Percentiles rank a stretch among this genome's conserved stretches.
Evolutionary conservation across 495 filamentous ascomycete species (phyloP).

Genomic region (Mycothermus thermophilus): DNA sequence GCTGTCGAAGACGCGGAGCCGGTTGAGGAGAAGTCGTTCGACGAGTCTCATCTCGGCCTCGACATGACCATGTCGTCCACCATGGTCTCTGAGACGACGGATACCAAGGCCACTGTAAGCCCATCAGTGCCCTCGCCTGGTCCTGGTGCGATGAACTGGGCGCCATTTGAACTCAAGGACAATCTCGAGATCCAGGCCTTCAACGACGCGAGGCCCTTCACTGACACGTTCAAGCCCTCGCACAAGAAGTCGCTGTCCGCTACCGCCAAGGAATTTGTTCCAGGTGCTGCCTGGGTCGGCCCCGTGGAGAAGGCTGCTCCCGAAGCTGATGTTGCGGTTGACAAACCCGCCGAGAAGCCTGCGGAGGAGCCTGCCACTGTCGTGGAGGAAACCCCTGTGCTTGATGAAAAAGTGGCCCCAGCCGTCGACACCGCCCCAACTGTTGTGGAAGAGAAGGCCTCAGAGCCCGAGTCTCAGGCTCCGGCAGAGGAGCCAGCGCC

Average conservation of each 20-base stretch:
- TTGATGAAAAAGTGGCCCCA: neutral
- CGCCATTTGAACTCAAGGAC: conserved; percentile 31
- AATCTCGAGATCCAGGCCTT: conserved; percentile 25
- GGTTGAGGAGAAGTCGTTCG: conserved; percentile 25
- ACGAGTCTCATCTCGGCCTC: conserved; percentile 28
- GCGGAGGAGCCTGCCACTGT: conserved; percentile 16
- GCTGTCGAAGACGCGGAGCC: conserved; percentile 16
- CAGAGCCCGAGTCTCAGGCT: conserved; percentile 6
- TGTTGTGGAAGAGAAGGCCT: neutral
- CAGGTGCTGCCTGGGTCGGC: conserved; percentile 32
- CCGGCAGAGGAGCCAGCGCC: conserved; percentile 2
- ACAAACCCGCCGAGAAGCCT: conserved; percentile 19
- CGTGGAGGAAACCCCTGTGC: conserved; percentile 8
- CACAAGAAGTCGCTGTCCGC: conserved; percentile 51
- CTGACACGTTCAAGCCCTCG: conserved; percentile 26
- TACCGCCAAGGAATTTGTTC: conserved; percentile 53
- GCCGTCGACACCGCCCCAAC: conserved; percentile 11
- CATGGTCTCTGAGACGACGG: conserved; percentile 31
- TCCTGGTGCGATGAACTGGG: conserved; percentile 25
- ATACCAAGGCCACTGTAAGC: conserved; percentile 35
- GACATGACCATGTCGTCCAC: conserved; percentile 34
- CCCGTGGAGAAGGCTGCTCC: conserved; percentile 18
- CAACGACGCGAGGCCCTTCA: conserved; percentile 28
- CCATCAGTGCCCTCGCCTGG: conserved; percentile 30
- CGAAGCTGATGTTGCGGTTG: conserved; percentile 22